Evolutionary conservation across 1,284 basidiomycete genomes (phyloP).

Genomic region (Amylostereum areolatum): DNA sequence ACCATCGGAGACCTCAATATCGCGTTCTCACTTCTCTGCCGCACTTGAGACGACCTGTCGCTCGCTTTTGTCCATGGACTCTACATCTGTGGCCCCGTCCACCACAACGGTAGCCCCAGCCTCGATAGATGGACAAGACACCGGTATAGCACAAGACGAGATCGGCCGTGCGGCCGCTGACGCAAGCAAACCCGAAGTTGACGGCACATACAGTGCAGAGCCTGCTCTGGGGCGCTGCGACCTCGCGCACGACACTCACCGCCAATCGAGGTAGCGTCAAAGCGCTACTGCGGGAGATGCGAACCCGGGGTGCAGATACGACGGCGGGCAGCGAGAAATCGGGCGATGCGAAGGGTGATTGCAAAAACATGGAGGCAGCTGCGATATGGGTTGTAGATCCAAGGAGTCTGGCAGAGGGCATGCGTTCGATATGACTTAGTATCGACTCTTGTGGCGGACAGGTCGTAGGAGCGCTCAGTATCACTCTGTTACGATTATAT

Average conservation of each 20-base stretch:
- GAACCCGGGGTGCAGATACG: constrained; percentile 3
- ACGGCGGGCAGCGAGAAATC: constrained; percentile 10
- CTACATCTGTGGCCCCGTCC: background rate
- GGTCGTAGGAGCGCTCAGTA: too few relatives aligned
- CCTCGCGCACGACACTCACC: constrained; percentile 77
- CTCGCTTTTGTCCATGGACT: background rate
- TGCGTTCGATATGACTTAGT: constrained; percentile 32
- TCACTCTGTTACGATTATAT: too few relatives aligned
- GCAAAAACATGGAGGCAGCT: constrained; percentile 25
- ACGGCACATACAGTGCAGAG: constrained; percentile 68
- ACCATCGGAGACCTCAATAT: constrained; percentile 10
- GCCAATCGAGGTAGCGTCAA: constrained; percentile 75
- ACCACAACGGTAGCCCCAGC: background rate
- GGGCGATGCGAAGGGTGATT: constrained; percentile 2
- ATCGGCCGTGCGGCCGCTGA: constrained; percentile 48
- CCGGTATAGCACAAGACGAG: constrained; percentile 21
- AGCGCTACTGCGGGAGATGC: constrained; percentile 59
- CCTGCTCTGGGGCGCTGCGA: constrained; percentile 58
- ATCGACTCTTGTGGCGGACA: too few relatives aligned
- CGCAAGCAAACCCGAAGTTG: constrained; percentile 49
- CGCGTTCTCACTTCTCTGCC: background rate
- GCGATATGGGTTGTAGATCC: constrained; percentile 73
- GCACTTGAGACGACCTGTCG: background rate
- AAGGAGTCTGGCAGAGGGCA: constrained; percentile 68
- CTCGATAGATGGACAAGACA: background rate